phyloP scores from a whole-genome alignment of 1,139 yeast genomes.

The Insectozyma bohioensis region DNA sequence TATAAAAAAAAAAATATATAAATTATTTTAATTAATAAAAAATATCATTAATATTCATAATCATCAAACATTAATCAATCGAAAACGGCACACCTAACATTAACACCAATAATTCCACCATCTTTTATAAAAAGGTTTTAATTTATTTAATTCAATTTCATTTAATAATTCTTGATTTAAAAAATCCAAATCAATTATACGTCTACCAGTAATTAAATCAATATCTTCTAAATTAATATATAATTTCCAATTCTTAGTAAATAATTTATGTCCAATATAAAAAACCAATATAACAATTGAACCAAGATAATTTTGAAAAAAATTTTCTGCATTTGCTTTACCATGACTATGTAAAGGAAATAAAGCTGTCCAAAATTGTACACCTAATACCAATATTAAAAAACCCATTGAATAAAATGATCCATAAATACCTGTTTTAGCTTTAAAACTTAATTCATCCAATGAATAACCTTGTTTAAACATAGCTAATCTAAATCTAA shows the following conservation, averaged over 20 bases:
- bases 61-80: too few species aligned
- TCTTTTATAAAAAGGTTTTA: slow-evolving; percentile 26
- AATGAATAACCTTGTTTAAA: slow-evolving; percentile 26
- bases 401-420: slow-evolving; percentile 33
- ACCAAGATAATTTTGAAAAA: slow-evolving; percentile 40
- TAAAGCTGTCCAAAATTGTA: slow-evolving; percentile 41
- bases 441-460: slow-evolving; percentile 28
- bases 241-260: slow-evolving; percentile 33
- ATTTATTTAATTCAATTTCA: slow-evolving; percentile 10
- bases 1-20: too few species aligned
- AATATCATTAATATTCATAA: too few species aligned
- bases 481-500: slow-evolving; percentile 42
- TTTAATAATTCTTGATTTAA: slow-evolving; percentile 13
- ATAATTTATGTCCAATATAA: slow-evolving; percentile 34
- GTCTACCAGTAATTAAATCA: slow-evolving; percentile 36
- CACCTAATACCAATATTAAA: slow-evolving; percentile 30
- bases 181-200: slow-evolving; percentile 24
- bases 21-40: too few species aligned
- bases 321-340: slow-evolving; percentile 28
- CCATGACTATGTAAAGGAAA: slow-evolving; percentile 31
- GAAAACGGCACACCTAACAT: too few species aligned
- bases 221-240: slow-evolving; percentile 27
- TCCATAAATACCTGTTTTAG: slow-evolving; percentile 34
- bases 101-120: slow-evolving; percentile 39
- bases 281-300: slow-evolving; percentile 32